Percentiles rank a stretch among this genome's conserved stretches.
These are phyloP conservation scores for Salvia splendens DNA, from an alignment of 257 asterid species.

Conservation along the genomic window DNA sequence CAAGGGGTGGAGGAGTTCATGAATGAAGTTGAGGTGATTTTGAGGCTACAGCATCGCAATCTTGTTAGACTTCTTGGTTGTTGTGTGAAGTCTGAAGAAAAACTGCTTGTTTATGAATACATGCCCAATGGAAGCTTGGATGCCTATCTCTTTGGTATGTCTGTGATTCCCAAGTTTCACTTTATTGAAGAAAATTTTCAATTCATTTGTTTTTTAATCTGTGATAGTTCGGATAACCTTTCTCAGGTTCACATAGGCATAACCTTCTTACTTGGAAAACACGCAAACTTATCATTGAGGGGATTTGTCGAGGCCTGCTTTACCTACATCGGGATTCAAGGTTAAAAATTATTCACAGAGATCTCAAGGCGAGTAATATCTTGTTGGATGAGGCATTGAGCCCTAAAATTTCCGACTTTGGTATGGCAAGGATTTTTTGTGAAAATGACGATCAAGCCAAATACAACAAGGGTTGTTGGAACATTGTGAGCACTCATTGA, in stretches of 20 bases:
- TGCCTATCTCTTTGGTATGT: slow-evolving; percentile 42
- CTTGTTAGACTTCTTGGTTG: slow-evolving; percentile 53
- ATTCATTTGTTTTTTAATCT: too few relatives aligned
- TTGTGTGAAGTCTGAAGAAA: slow-evolving; percentile 43
- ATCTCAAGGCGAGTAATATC: slow-evolving; percentile 29
- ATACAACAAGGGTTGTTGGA: slow-evolving; percentile 30
- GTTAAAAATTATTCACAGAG: slow-evolving; percentile 33
- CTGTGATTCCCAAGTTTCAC: not conserved
- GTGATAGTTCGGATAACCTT: not conserved
- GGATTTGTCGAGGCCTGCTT: slow-evolving; percentile 26
- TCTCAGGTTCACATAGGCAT: slow-evolving; percentile 4
- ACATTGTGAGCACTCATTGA: slow-evolving; percentile 25
- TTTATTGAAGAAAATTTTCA: not conserved
- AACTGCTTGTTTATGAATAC: slow-evolving; percentile 46
- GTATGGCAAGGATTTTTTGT: slow-evolving; percentile 30
- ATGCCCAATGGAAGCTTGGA: slow-evolving; percentile 49
- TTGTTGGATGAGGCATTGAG: slow-evolving; percentile 26
- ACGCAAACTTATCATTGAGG: slow-evolving; percentile 18
- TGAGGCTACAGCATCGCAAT: slow-evolving; percentile 48
- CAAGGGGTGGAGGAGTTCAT: slow-evolving; percentile 52
- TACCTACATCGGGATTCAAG: slow-evolving; percentile 34
- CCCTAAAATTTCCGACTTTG: slow-evolving; percentile 27
- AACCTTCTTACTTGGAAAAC: slow-evolving; percentile 16
- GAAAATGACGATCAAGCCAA: slow-evolving; percentile 21
- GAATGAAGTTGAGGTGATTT: slow-evolving; percentile 48